Conservation (phyloP, 2,329 filamentous ascomycete genomes). For the Thelonectria olida region DNA sequence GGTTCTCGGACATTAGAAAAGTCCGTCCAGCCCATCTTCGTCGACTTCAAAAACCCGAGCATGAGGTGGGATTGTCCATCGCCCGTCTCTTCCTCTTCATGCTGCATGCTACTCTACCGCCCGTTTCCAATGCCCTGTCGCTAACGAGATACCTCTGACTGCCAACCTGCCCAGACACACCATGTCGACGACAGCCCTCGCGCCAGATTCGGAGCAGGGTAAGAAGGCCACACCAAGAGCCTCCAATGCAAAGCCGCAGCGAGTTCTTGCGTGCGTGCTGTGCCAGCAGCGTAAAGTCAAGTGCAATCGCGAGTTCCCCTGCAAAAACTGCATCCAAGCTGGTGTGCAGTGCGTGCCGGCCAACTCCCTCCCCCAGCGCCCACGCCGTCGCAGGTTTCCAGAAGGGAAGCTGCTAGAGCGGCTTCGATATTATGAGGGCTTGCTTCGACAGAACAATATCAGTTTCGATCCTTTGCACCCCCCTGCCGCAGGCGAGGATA, state of each 20-base stretch:
- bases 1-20: too few relatives aligned
- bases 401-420: slow-evolving; percentile 68
- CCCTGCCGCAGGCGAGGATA: not conserved
- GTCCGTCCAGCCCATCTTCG: too few relatives aligned
- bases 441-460: slow-evolving; percentile 65
- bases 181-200: not conserved
- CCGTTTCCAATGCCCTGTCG: too few relatives aligned
- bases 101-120: too few relatives aligned
- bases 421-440: slow-evolving; percentile 63
- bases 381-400: slow-evolving; percentile 55
- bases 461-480: slow-evolving; percentile 58
- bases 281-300: slow-evolving; percentile 74
- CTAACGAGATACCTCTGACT: too few relatives aligned
- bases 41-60: too few relatives aligned
- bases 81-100: too few relatives aligned
- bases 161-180: too few relatives aligned
- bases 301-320: slow-evolving; percentile 68
- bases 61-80: too few relatives aligned
- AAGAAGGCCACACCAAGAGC: not conserved
- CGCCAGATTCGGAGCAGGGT: not conserved
- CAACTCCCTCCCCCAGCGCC: slow-evolving; percentile 44
- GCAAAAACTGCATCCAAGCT: slow-evolving; percentile 60
- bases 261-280: slow-evolving; percentile 59
- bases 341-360: slow-evolving; percentile 55
- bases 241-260: not conserved